Base-by-base conservation (phyloP, 2,329 filamentous ascomycete genomes). In the Orbilia quercus region DNA sequence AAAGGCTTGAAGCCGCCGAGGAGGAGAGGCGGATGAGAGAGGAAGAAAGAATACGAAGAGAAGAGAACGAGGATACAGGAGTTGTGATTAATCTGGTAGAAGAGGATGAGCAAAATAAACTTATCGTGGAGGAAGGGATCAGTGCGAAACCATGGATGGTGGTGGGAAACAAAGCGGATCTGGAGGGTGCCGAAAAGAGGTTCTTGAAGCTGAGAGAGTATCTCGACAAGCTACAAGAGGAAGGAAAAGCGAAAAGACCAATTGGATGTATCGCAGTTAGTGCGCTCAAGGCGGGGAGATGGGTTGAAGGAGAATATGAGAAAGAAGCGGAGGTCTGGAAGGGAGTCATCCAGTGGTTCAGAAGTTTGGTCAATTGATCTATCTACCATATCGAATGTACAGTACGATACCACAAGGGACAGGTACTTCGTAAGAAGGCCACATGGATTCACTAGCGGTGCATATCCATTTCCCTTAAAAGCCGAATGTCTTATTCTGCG, bases 111-210 rank as follows among this genome's bases (percentile, higher is more conserved):
- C 12, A 44, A 31, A 38, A 72, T 42, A 70, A 54, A 20, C 16
- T 72, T 38, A 12, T 47, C 11, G 23, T 47, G 0, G 58, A 60
- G 2, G 31, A 34, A 36, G 59, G 67, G 5, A 60, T 73, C 6
- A 90, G 91, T n/a, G 87, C 87, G 34, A 99, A 99, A 82, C 93
- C 95, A 0, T 99, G 95, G 95, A 95, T 96, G 78, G 93, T 97
- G 3, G 88, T 97, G 45, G 94, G 91, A 0, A 97, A 93, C 18
- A 98, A 98, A 81, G 93, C 91, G 0, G 94, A 98, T 80, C 80
- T 96, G 62, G 87, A 89, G 2, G 86, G 85, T 1, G 96, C 95
- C 1, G 86, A 92, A 80, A 85, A 88, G 22, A 96, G 95, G 79
- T 99, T 91, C 80, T 81, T 80, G 36, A 81, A 82, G 57, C 82